Base-by-base conservation (phyloP, 2,329 filamentous ascomycete species). In the Fusarium sp. region DNA sequence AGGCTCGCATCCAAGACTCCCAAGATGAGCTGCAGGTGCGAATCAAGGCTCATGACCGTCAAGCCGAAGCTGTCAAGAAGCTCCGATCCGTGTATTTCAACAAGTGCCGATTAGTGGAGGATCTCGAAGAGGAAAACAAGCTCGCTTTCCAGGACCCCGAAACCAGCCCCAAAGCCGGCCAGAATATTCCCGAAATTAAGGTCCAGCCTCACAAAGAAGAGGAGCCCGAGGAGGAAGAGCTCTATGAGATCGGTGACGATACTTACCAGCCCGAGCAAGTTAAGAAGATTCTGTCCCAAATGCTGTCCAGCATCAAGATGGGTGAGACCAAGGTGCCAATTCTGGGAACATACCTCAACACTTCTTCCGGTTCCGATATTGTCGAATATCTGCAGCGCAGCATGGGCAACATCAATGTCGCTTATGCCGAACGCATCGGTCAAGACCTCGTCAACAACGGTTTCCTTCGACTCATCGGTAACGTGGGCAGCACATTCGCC, bases 121-220 rank as follows among this genome's bases (percentile, higher is more conserved):
- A 99, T 78, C 84, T 98, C 66, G 96, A 99, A 80, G 96, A 99
- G 82, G 97, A 99, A 84, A 97, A 98, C 81, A 98, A 99, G 82
- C 88, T 99, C 59, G 96, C 95, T 42, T 99, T 99, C 82, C 94
- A 97, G 80, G 94, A 95, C 72, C 94, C 94, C 4, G 88, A 91
- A 75, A 84, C 80, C 34, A 94, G 92, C 79, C 91, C 92, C 5
- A 85, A 90, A 79, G 79, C 85, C 44, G 76, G 75, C 63, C 86
- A 88, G 58, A 80, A 81, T 38, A 92, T 94, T 43, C 92, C 93
- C 46, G 95, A 94, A 78, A 97, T 99, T 81, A 97, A 98, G 80
- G 90, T 98, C 43, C 90, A 92, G 22, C 87, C 91, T 47, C 88
- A 89, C 70, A 85, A 88, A 63, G 87, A 87, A 18, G 87, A 88